Base-by-base conservation (phyloP, 2,329 filamentous ascomycete species). In the Colletotrichum sp. region DNA sequence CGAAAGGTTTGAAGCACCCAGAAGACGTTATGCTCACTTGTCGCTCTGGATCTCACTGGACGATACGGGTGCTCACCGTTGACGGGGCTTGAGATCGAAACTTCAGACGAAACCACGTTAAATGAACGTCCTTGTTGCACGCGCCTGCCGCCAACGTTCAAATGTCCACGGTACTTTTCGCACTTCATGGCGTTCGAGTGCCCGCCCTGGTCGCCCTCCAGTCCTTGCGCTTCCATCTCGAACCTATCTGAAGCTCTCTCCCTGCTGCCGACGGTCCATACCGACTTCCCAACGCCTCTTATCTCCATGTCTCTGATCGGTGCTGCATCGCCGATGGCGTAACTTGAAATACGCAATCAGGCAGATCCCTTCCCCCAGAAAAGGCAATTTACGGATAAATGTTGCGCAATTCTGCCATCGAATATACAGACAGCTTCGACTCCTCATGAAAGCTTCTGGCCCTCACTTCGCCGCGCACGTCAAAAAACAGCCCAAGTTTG, bases 61-160 rank as follows among this genome's bases (percentile, higher is more conserved):
- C 64, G 34, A 65, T 21, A 32, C 43, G 9, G 26, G 55, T 30
- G 28, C 43, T 71, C 21, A 55, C 34, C 65, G 60, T 61, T 57
- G 66, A 75, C 36, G 60, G 39, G 24, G 63, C 30, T 71, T 21
- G 4, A 59, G 52, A 76, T 71, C 67, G 67, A 67, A 24, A 67
- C 36, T 67, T 75, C 74, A 75, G 71, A 76, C 43, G 71, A 71
- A 75, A 67, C 66, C 52, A 71, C 39, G 59, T 69, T 74, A 39
- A 74, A 52, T 39, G 48, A 24, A 73, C 64, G 65, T 69, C 34
- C 36, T 18, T 60, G 65, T 74, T 55, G 48, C n/a, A 70, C 32
- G 24, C 26, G 36, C 60, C 28, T 67, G 43, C 39, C 59, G 39
- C 32, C 39, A 28, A 43, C 28, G 28, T 18, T 52, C 59, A 30